These are phyloP conservation scores for Avena insularis DNA, from an alignment of 176 grass and related monocot species.

Conservation along the genomic window DNA sequence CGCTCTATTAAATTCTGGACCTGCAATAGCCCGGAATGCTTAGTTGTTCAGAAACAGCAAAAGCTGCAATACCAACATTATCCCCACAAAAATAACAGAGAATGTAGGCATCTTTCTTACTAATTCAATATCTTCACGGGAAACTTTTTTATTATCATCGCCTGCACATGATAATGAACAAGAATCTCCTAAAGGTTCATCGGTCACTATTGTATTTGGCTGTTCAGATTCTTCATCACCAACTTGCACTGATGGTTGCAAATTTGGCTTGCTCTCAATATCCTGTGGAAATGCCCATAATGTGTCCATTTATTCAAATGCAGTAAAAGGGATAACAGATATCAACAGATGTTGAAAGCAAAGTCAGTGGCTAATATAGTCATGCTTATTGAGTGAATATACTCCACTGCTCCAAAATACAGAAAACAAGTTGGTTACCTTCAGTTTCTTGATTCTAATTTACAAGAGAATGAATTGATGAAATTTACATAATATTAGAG, in stretches of 20 bases:
- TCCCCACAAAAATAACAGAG: background rate
- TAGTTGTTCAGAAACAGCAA: slow-evolving; percentile 1
- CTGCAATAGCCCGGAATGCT: slow-evolving; percentile 44
- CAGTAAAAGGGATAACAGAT: background rate
- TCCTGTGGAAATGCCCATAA: slow-evolving; percentile 49
- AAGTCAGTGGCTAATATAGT: background rate
- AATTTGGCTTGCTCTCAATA: slow-evolving; percentile 58
- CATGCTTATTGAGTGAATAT: background rate
- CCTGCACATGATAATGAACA: slow-evolving; percentile 50
- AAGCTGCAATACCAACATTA: background rate
- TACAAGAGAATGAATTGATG: background rate
- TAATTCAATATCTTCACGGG: slow-evolving; percentile 82
- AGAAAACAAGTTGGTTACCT: background rate
- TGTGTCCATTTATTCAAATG: slow-evolving; percentile 16
- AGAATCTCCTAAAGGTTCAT: slow-evolving; percentile 57
- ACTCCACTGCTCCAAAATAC: background rate
- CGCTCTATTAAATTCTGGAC: slow-evolving; percentile 90
- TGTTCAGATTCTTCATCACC: slow-evolving; percentile 54
- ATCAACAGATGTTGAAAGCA: background rate
- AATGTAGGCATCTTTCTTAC: slow-evolving; percentile 60
- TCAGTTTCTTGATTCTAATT: background rate
- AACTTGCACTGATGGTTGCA: slow-evolving; percentile 48
- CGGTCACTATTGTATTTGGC: slow-evolving; percentile 40
- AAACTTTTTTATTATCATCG: slow-evolving; percentile 74
- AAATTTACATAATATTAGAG: background rate